These are phyloP conservation scores for Seiridium unicorne DNA, from an alignment of 2,329 filamentous ascomycete genomes.

Conservation along the genomic window DNA sequence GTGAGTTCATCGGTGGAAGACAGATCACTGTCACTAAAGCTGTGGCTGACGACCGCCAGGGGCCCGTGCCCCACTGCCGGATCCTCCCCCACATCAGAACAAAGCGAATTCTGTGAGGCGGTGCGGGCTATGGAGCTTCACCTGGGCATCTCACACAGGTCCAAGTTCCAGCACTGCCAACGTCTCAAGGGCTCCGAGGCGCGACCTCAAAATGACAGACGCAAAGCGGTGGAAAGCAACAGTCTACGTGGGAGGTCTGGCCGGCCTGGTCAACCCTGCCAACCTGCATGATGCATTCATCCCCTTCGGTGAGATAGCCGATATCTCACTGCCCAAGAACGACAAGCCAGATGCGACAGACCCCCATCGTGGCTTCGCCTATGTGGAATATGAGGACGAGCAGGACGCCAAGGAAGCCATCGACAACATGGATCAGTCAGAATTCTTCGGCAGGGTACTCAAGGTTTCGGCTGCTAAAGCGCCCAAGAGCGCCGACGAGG, in stretches of 20 bases:
- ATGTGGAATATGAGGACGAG: slow-evolving; percentile 87
- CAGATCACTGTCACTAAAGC: slow-evolving; percentile 1
- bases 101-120: slow-evolving; percentile 6
- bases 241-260: slow-evolving; percentile 86
- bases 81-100: neutral
- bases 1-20: slow-evolving; percentile 4
- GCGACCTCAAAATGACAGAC: slow-evolving; percentile 65
- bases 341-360: slow-evolving; percentile 77
- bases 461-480: slow-evolving; percentile 91
- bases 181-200: neutral
- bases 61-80: neutral
- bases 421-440: slow-evolving; percentile 98
- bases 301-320: slow-evolving; percentile 92
- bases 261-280: slow-evolving; percentile 70
- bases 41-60: slow-evolving; percentile 4
- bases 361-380: slow-evolving; percentile 82
- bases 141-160: too few species aligned
- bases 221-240: slow-evolving; percentile 83
- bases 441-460: slow-evolving; percentile 88
- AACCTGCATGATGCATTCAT: slow-evolving; percentile 89
- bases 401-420: slow-evolving; percentile 92
- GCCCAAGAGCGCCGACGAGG: slow-evolving; percentile 84
- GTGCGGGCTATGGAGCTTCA: neutral
- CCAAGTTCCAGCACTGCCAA: neutral
- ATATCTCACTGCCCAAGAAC: slow-evolving; percentile 86